A percentile compares a stretch with the other conserved stretches of the same genome.
Evolutionary conservation across 2,329 filamentous ascomycete species (phyloP).

Genomic region (Sporothrix brunneoviolacea): DNA sequence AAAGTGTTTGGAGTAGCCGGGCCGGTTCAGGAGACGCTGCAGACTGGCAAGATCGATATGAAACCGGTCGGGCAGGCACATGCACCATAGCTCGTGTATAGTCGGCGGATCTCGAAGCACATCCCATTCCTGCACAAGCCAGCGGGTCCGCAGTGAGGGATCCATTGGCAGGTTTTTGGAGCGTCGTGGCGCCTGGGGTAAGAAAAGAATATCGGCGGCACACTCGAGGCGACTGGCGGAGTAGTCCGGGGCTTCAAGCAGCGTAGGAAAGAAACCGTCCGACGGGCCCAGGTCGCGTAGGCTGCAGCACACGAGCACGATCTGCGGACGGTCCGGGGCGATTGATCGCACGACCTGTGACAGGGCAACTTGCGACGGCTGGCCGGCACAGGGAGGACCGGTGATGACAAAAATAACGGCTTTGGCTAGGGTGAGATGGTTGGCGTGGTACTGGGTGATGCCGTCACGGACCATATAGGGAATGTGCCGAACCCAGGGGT

Average conservation of each 20-base stretch:
- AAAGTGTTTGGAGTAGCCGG: slow-evolving; percentile 52
- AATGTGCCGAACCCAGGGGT: slow-evolving; percentile 60
- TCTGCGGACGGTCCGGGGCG: slow-evolving; percentile 35
- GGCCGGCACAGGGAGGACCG: slow-evolving; percentile 38
- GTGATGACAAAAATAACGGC: slow-evolving; percentile 56
- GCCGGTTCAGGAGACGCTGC: slow-evolving; percentile 41
- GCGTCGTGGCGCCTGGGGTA: slow-evolving; percentile 18
- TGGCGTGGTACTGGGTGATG: slow-evolving; percentile 56
- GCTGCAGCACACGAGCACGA: slow-evolving; percentile 47
- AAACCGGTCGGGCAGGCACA: slow-evolving; percentile 40
- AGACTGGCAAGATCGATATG: slow-evolving; percentile 37
- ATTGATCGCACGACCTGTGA: slow-evolving; percentile 28
- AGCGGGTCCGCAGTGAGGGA: slow-evolving; percentile 29
- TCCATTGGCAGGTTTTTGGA: slow-evolving; percentile 20
- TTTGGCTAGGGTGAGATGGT: slow-evolving; percentile 54
- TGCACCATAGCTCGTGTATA: slow-evolving; percentile 41
- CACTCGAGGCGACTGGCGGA: slow-evolving; percentile 39
- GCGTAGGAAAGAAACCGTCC: slow-evolving; percentile 41
- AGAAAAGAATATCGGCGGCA: slow-evolving; percentile 47
- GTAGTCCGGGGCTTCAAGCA: slow-evolving; percentile 45
- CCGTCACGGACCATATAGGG: slow-evolving; percentile 60
- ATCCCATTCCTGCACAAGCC: slow-evolving; percentile 37
- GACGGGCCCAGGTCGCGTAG: slow-evolving; percentile 33
- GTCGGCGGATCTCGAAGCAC: slow-evolving; percentile 33
- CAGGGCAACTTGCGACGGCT: slow-evolving; percentile 43